Evolutionary conservation across 1,284 basidiomycete species (phyloP), one percentile per base, ranked within the genome.

Genomic region (Trichosporon ovoides): DNA sequence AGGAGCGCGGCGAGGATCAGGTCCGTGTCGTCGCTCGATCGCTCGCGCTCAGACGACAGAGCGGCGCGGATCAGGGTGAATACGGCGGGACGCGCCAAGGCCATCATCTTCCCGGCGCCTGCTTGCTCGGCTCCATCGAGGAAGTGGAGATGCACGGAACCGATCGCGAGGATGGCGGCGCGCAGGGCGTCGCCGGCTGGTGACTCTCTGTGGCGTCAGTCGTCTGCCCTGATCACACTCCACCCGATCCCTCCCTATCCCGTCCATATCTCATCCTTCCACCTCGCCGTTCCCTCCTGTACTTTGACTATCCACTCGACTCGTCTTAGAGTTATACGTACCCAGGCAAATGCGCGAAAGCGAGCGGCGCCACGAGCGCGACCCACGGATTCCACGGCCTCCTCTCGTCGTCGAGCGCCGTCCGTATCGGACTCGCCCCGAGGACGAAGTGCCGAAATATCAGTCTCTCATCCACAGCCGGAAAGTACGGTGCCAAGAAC

Each of bases 341-440:
- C 68, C 68, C 69, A 9, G 70, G 71, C 0, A 66, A 57, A 55
- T 68, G 65, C 12, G 58, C 62, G 53, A 74, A 74, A 0, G 71
- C 71, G 14, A 71, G 58, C 11, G 71, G 66, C 3, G 71, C 71
- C 40, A 71, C 68, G 1, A 71, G 53, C 6, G 52, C 56, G 22
- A 74, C 52, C 71, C 70, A 74, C 3, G 72, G 72, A 57, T 74
- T 74, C n/a, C n/a, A n/a, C n/a, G n/a, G n/a, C n/a, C n/a, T n/a
- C n/a, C n/a, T n/a, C n/a, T n/a, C n/a, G n/a, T n/a, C n/a, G 68
- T 68, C 71, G 0, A n/a, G 69, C 66, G 36, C 57, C 58, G 18
- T 56, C 3, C 57, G 53, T 10, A n/a, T 22, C 16, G 43, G 43
- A 3, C 65, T 9, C 5, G 28, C 9, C 5, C 28, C 28, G 28